Percentiles rank a stretch among this genome's conserved stretches.
Conservation (phyloP, 1,284 basidiomycete species). For the Apiotrichum sp. region DNA sequence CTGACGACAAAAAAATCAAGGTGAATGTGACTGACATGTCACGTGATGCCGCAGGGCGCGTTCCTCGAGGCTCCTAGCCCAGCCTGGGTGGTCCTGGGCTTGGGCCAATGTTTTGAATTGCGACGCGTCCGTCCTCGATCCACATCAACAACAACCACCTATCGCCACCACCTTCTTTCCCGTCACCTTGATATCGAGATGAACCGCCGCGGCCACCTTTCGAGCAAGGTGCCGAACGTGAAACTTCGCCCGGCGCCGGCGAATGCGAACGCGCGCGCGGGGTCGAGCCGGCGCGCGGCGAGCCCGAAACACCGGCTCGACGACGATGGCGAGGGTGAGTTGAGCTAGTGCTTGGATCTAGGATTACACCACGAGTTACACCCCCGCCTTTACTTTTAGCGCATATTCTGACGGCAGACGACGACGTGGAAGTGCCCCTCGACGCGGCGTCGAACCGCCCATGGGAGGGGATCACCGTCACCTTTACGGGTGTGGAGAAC, state of each 20-base stretch:
- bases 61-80: neutral
- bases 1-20: too few species aligned
- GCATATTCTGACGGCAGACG: constrained; percentile 18
- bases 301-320: neutral
- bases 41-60: too few species aligned
- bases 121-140: neutral
- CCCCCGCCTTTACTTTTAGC: too few species aligned
- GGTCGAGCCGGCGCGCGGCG: too few species aligned
- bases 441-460: constrained; percentile 18
- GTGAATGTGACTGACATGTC: too few species aligned
- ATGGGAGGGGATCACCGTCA: constrained; percentile 33
- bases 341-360: too few species aligned
- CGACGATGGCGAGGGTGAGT: constrained; percentile 26
- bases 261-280: neutral
- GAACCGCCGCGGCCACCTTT: constrained; percentile 41
- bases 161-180: neutral
- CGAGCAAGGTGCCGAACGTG: constrained; percentile 40
- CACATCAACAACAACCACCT: neutral
- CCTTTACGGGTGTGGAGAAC: constrained; percentile 42
- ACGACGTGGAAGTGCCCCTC: constrained; percentile 14
- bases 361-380: too few species aligned
- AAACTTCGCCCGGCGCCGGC: constrained; percentile 39
- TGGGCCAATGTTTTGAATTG: neutral
- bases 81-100: too few species aligned
- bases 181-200: constrained; percentile 8